Conservation (phyloP, 495 filamentous ascomycete species). For the Xylaria intraflava region DNA sequence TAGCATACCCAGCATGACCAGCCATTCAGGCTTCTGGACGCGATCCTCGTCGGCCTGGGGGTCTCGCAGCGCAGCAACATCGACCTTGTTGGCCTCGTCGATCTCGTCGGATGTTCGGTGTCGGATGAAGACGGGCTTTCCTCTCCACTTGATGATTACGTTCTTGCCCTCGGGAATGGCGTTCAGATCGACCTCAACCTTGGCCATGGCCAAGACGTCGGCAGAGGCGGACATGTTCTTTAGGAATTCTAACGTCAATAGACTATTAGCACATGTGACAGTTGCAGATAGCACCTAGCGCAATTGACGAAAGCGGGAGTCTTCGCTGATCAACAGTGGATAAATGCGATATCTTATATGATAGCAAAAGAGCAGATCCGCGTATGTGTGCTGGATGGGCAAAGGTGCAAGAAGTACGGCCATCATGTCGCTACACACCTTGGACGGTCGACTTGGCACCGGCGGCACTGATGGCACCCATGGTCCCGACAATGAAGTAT, state of each 20-base stretch:
- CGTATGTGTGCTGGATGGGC: too few species aligned
- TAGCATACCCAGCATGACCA: constrained; percentile 88
- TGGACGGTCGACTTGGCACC: constrained; percentile 96
- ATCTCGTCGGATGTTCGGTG: constrained; percentile 90
- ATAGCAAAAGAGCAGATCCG: too few species aligned
- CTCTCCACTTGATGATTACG: constrained; percentile 99
- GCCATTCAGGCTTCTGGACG: constrained; percentile 97
- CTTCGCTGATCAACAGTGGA: neutral
- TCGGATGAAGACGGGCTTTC: constrained; percentile 99
- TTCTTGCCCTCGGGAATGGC: constrained; percentile 99
- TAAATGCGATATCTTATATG: too few species aligned
- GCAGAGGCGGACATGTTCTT: constrained; percentile 99
- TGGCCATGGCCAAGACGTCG: constrained; percentile 97
- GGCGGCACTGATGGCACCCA: constrained; percentile 83
- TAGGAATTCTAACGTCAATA: constrained; percentile 72
- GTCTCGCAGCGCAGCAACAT: constrained; percentile 77
- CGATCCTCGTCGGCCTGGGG: constrained; percentile 86
- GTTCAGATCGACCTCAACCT: constrained; percentile 92
- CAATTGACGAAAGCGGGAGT: neutral
- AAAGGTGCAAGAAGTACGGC: neutral
- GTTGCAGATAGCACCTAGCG: neutral
- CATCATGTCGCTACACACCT: constrained; percentile 52
- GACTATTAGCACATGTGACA: constrained; percentile 9
- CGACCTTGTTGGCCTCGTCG: constrained; percentile 70
- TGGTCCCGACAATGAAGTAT: constrained; percentile 97